A percentile compares a stretch with the other conserved stretches of the same genome.
Evolutionary conservation across 176 grass and related monocot species (phyloP).

Genomic region (Oryza officinalis): DNA sequence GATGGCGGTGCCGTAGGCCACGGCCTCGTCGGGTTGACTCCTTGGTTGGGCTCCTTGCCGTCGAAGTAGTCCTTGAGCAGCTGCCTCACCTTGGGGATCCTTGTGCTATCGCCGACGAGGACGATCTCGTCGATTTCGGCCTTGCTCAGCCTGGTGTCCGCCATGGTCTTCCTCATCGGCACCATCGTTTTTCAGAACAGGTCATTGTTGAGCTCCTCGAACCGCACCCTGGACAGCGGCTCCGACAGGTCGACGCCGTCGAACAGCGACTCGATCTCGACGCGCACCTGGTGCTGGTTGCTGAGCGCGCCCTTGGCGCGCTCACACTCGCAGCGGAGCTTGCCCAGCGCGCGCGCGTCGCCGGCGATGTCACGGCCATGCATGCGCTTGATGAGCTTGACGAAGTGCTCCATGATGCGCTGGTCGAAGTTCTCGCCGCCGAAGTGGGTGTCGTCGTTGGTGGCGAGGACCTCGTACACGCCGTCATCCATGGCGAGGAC

Average conservation of each 20-base stretch:
- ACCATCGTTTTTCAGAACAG: slow-evolving; percentile 33
- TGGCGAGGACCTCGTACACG: too few relatives aligned
- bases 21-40: not conserved
- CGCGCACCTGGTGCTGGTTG: slow-evolving; percentile 25
- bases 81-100: not conserved
- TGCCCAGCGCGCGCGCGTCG: too few relatives aligned
- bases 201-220: too few relatives aligned
- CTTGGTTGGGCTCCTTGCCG: slow-evolving; percentile 30
- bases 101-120: slow-evolving; percentile 28
- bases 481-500: too few relatives aligned
- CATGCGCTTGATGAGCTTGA: too few relatives aligned
- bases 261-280: not conserved
- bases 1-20: slow-evolving; percentile 34
- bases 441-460: too few relatives aligned
- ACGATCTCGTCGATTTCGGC: slow-evolving; percentile 34
- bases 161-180: slow-evolving; percentile 25
- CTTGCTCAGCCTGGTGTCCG: slow-evolving; percentile 12
- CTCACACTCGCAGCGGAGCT: too few relatives aligned
- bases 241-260: slow-evolving; percentile 32
- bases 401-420: too few relatives aligned
- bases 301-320: too few relatives aligned
- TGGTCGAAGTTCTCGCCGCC: too few relatives aligned
- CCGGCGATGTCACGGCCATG: too few relatives aligned
- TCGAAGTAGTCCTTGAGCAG: slow-evolving; percentile 26
- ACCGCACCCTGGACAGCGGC: not conserved